phyloP scores from a whole-genome alignment of 345 rosid species.

The Aethionema arabicum region DNA sequence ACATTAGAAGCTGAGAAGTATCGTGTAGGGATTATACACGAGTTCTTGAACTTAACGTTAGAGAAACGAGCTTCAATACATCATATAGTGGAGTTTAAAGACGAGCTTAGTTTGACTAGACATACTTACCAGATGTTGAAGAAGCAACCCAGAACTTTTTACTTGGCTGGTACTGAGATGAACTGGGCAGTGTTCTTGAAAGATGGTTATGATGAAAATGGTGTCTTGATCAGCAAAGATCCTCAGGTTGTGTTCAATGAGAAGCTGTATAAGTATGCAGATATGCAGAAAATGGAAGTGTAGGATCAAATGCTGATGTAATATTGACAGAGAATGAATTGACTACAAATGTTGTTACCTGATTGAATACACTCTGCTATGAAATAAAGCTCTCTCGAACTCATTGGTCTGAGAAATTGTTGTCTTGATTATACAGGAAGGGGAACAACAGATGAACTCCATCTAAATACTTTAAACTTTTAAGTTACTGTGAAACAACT shows the following conservation, averaged over 20 bases:
- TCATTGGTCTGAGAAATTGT: slow-evolving; percentile 2
- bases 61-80: slow-evolving; percentile 90
- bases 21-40: slow-evolving; percentile 76
- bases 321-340: slow-evolving; percentile 2
- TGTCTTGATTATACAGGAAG: background rate
- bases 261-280: slow-evolving; percentile 33
- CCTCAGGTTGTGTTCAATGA: slow-evolving; percentile 67
- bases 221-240: slow-evolving; percentile 61
- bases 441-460: background rate
- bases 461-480: background rate
- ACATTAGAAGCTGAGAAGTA: slow-evolving; percentile 89
- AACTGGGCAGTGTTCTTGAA: slow-evolving; percentile 82
- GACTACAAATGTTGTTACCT: slow-evolving; percentile 24
- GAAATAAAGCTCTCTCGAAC: slow-evolving; percentile 9
- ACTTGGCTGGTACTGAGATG: slow-evolving; percentile 96
- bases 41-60: slow-evolving; percentile 84
- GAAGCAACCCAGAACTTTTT: slow-evolving; percentile 71
- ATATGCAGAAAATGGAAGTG: slow-evolving; percentile 46
- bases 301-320: background rate
- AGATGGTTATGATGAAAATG: slow-evolving; percentile 58
- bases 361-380: background rate
- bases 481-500: slow-evolving; percentile 17
- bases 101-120: slow-evolving; percentile 84
- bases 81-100: slow-evolving; percentile 87
- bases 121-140: slow-evolving; percentile 79